Base-by-base conservation (phyloP, 73 alveolate genomes). In the Uronychia setigera region DNA sequence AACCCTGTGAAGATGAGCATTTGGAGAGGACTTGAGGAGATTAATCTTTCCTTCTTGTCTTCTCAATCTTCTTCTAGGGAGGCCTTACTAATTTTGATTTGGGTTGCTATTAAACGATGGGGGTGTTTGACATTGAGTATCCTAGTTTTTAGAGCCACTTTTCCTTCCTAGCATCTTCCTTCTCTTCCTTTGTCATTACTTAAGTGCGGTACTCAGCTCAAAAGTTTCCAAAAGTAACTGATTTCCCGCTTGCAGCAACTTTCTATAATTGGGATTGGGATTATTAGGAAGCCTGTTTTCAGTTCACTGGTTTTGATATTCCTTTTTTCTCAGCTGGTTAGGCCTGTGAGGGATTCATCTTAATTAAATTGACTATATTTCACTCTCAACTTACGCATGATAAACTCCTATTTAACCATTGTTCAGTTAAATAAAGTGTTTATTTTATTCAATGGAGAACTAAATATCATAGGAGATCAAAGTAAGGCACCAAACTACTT, bases 61-160 rank as follows among this genome's bases (percentile, higher is more conserved):
- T 46, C n/a, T n/a, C n/a, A n/a, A n/a, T n/a, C n/a, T n/a, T n/a
- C n/a, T n/a, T n/a, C n/a, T n/a, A n/a, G n/a, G n/a, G n/a, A n/a
- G n/a, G n/a, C n/a, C n/a, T n/a, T n/a, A n/a, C n/a, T n/a, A n/a
- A n/a, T n/a, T n/a, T n/a, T n/a, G n/a, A n/a, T n/a, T n/a, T n/a
- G n/a, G n/a, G n/a, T n/a, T n/a, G n/a, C n/a, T n/a, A n/a, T n/a
- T n/a, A n/a, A n/a, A n/a, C n/a, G n/a, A n/a, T n/a, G n/a, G n/a
- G 19, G 67, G 67, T 11, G 67, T 46, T 46, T 19, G 5, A 19
- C 19, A 46, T 46, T 19, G 5, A 46, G 67, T 46, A 46, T 11
- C 67, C 67, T 19, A 46, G 67, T 46, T 46, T 46, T 46, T 46
- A 46, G 67, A 46, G 67, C 67, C 67, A 46, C 67, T 46, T 46